A percentile compares a stretch with the other conserved stretches of the same genome.
phyloP scores from a whole-genome alignment of 345 rosid genomes.

The Lumnitzera littorea region DNA sequence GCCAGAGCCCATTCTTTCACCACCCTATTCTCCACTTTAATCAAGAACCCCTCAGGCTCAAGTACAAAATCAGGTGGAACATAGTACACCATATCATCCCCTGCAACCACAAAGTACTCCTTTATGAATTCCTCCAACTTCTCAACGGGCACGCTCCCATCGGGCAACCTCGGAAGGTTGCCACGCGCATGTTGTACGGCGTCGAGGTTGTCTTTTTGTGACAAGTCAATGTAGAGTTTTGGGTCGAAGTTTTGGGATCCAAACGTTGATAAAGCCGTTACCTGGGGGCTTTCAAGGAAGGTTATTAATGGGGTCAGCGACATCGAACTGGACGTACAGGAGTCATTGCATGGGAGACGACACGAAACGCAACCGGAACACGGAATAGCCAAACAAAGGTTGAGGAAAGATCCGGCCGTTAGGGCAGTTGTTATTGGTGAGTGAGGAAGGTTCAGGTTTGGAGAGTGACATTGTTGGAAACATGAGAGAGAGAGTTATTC shows the following conservation, averaged over 20 bases:
- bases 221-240: constrained; percentile 57
- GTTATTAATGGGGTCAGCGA: constrained; percentile 22
- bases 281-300: constrained; percentile 64
- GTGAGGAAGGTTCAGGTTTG: no score
- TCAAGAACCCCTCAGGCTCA: constrained; percentile 57
- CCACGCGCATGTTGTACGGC: constrained; percentile 38
- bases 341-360: no score
- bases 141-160: constrained; percentile 18
- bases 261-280: constrained; percentile 43
- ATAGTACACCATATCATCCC: constrained; percentile 43
- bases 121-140: constrained; percentile 24
- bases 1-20: constrained; percentile 71
- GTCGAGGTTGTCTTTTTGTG: constrained; percentile 44
- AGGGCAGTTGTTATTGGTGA: no score
- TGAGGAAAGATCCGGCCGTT: no score
- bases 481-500: no score
- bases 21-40: constrained; percentile 43
- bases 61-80: constrained; percentile 56
- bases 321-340: no score
- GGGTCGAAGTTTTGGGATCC: constrained; percentile 44
- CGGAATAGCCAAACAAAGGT: no score
- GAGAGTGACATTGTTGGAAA: no score
- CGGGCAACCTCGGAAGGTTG: constrained; percentile 29
- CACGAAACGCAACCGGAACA: no score
- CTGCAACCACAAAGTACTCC: constrained; percentile 41